Evolutionary conservation across 2,329 filamentous ascomycete species (phyloP).

Genomic region (Sphaerulina musiva): DNA sequence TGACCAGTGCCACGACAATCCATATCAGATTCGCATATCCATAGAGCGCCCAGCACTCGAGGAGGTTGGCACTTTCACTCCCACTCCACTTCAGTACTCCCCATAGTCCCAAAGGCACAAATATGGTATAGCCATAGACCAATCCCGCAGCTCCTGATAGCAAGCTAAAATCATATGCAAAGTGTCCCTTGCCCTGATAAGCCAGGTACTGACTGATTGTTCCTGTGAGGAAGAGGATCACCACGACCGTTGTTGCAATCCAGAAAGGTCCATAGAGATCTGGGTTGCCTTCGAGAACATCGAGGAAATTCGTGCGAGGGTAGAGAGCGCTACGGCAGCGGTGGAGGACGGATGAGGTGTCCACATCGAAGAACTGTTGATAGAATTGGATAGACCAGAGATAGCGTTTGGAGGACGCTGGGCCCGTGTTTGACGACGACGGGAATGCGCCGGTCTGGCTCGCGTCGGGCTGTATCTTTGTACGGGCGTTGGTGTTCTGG

Average conservation of each 20-base stretch:
- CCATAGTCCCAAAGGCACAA: conserved; percentile 81
- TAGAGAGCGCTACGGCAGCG: conserved; percentile 86
- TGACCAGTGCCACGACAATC: conserved; percentile 88
- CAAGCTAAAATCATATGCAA: conserved; percentile 85
- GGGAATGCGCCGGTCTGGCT: conserved; percentile 30
- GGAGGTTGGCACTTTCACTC: conserved; percentile 81
- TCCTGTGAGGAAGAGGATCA: conserved; percentile 90
- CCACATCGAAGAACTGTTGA: conserved; percentile 96
- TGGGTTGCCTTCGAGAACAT: conserved; percentile 92
- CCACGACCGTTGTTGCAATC: conserved; percentile 95
- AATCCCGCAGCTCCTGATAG: conserved; percentile 85
- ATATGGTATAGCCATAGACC: conserved; percentile 83
- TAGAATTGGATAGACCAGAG: conserved; percentile 94
- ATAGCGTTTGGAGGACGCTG: conserved; percentile 60
- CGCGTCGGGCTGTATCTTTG: conserved; percentile 43
- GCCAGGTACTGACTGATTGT: conserved; percentile 90
- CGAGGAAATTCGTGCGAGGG: conserved; percentile 89
- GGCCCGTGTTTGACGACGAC: conserved; percentile 23
- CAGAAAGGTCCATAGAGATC: conserved; percentile 96
- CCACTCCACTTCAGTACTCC: conserved; percentile 90
- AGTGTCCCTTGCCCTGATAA: conserved; percentile 59
- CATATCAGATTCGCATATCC: conserved; percentile 96
- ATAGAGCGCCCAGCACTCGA: conserved; percentile 94
- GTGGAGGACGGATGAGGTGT: conserved; percentile 79
- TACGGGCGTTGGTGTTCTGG: conserved; percentile 36